phyloP scores from a whole-genome alignment of 202 grass and related monocot species.

The Elaeis oleifera region DNA sequence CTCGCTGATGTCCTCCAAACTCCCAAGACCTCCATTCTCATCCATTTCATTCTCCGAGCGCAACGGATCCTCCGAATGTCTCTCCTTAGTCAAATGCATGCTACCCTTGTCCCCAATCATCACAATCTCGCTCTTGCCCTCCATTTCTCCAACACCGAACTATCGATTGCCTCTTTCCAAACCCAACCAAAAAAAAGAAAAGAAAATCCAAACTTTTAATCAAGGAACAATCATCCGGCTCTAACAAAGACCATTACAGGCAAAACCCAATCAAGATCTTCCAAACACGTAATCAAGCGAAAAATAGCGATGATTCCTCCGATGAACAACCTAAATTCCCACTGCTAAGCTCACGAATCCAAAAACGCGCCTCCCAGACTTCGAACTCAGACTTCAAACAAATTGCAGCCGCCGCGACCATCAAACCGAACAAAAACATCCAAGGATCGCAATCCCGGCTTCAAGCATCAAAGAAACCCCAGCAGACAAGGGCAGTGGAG shows the following conservation, averaged over 20 bases:
- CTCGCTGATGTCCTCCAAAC: constrained; percentile 11
- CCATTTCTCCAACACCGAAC: constrained; percentile 10
- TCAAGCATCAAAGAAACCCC: constrained; percentile 2
- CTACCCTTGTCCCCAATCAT: constrained; percentile 29
- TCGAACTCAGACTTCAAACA: too few relatives aligned
- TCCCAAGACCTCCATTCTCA: constrained; percentile 24
- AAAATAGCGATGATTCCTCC: too few relatives aligned
- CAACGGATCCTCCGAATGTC: constrained; percentile 23
- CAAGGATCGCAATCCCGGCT: neutral
- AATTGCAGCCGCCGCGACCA: neutral
- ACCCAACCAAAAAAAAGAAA: neutral
- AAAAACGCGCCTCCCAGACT: too few relatives aligned
- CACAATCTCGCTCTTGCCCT: constrained; percentile 35
- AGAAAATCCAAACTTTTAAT: neutral
- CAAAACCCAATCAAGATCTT: neutral
- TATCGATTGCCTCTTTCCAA: neutral
- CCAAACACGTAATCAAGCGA: neutral
- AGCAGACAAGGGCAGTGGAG: neutral
- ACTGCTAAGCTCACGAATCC: too few relatives aligned
- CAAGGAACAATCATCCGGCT: neutral
- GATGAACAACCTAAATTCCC: too few relatives aligned
- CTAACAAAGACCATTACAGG: neutral
- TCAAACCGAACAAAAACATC: constrained; percentile 4
- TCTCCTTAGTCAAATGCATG: constrained; percentile 29
- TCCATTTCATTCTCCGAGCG: constrained; percentile 54